phyloP scores from a whole-genome alignment of 2,329 filamentous ascomycete species.

The Exutisphaerella laricina region DNA sequence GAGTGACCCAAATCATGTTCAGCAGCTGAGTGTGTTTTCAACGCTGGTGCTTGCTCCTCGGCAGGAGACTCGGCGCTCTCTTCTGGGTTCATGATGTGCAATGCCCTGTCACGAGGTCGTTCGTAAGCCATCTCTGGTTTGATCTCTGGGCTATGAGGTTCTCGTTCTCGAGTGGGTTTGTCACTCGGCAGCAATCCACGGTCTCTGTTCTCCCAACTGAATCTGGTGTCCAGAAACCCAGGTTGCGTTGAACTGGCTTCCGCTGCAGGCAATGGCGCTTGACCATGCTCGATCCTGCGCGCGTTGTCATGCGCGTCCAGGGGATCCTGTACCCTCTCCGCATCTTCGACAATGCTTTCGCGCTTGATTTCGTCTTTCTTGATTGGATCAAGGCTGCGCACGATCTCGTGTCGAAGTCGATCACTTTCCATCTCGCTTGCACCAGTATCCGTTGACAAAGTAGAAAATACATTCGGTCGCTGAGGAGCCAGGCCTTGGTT shows the following conservation, averaged over 20 bases:
- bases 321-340: constrained; percentile 25
- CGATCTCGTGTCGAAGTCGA: constrained; percentile 66
- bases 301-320: constrained; percentile 26
- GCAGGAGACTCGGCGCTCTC: constrained; percentile 22
- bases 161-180: constrained; percentile 12
- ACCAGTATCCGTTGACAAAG: constrained; percentile 17
- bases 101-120: constrained; percentile 29
- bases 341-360: constrained; percentile 19
- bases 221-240: constrained; percentile 31
- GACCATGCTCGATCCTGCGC: constrained; percentile 20
- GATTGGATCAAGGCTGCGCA: constrained; percentile 58
- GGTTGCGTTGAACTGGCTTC: constrained; percentile 12
- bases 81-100: constrained; percentile 43
- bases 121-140: constrained; percentile 29
- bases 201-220: constrained; percentile 35
- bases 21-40: neutral
- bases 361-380: constrained; percentile 11
- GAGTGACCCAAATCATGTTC: neutral
- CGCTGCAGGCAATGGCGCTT: constrained; percentile 26
- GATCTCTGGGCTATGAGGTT: constrained; percentile 24
- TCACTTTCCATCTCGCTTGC: constrained; percentile 64
- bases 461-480: constrained; percentile 3
- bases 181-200: neutral
- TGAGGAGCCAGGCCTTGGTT: constrained; percentile 4
- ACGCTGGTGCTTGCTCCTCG: neutral